Percentiles rank a stretch among this genome's conserved stretches.
Evolutionary conservation across 2,329 filamentous ascomycete genomes (phyloP).

Genomic region (Moelleriella libera): DNA sequence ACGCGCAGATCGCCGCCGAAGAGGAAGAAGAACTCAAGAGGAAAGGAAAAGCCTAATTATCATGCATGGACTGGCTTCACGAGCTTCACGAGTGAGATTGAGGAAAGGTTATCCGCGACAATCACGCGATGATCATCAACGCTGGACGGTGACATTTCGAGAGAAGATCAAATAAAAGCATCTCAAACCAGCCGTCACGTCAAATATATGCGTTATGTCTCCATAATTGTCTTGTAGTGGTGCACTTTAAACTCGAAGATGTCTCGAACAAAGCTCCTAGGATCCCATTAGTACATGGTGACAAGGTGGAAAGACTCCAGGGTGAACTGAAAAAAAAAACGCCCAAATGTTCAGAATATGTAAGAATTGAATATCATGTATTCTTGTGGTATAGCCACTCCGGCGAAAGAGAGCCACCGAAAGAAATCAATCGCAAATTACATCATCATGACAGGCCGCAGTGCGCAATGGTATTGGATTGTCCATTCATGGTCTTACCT

Average conservation of each 20-base stretch:
- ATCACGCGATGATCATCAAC: too few relatives aligned
- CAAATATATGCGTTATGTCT: background rate
- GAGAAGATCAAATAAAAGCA: too few relatives aligned
- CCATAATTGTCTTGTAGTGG: too few relatives aligned
- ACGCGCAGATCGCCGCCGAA: slow-evolving; percentile 53
- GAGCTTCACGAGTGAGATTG: too few relatives aligned
- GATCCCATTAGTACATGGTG: too few relatives aligned
- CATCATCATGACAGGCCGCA: slow-evolving; percentile 56
- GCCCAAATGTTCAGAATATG: slow-evolving; percentile 73
- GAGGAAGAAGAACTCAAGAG: slow-evolving; percentile 49
- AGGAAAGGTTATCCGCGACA: too few relatives aligned
- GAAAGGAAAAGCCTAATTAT: slow-evolving; percentile 29
- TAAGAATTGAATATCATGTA: slow-evolving; percentile 92
- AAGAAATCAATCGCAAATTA: slow-evolving; percentile 97
- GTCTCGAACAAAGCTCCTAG: background rate
- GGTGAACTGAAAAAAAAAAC: slow-evolving; percentile 2
- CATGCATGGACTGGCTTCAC: background rate
- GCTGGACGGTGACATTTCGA: too few relatives aligned
- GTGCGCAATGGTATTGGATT: too few relatives aligned
- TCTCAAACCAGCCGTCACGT: background rate
- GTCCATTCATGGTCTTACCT: too few relatives aligned
- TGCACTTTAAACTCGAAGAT: background rate
- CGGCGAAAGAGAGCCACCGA: slow-evolving; percentile 77
- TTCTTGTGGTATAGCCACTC: slow-evolving; percentile 66
- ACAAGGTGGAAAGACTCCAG: background rate